These are phyloP conservation scores for Celoporthe dispersa DNA, from an alignment of 2,329 filamentous ascomycete species.

Conservation along the genomic window DNA sequence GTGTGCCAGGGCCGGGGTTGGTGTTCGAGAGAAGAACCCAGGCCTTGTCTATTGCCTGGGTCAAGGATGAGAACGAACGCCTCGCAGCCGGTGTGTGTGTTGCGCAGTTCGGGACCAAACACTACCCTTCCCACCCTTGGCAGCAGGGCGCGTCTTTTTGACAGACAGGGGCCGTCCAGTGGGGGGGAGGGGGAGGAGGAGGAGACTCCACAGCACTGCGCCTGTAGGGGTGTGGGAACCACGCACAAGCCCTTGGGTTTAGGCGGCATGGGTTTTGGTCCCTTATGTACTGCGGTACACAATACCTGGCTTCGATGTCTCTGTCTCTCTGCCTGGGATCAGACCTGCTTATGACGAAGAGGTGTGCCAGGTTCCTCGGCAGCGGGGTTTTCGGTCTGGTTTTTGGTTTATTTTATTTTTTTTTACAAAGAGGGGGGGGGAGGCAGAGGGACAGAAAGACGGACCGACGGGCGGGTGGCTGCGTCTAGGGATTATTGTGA, in stretches of 20 bases:
- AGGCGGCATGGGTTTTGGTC: neutral
- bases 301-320: neutral
- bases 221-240: neutral
- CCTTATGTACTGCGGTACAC: neutral
- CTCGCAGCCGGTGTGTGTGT: neutral
- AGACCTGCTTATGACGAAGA: neutral
- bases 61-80: neutral
- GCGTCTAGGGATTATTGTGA: neutral
- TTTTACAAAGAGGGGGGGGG: too few species aligned
- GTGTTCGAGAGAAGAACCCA: neutral
- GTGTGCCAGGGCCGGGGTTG: neutral
- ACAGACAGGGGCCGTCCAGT: neutral
- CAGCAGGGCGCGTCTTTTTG: neutral
- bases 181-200: neutral
- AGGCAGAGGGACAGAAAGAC: neutral
- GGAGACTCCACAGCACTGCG: neutral
- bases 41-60: neutral
- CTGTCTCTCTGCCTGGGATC: neutral
- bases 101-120: neutral
- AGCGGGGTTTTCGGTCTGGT: too few species aligned
- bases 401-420: too few species aligned
- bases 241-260: neutral
- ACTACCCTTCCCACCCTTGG: slow-evolving; percentile 1
- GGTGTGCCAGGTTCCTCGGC: neutral
- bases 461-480: neutral